Evolutionary conservation across 2,329 filamentous ascomycete genomes (phyloP).

Genomic region (Byssothecium circinans): DNA sequence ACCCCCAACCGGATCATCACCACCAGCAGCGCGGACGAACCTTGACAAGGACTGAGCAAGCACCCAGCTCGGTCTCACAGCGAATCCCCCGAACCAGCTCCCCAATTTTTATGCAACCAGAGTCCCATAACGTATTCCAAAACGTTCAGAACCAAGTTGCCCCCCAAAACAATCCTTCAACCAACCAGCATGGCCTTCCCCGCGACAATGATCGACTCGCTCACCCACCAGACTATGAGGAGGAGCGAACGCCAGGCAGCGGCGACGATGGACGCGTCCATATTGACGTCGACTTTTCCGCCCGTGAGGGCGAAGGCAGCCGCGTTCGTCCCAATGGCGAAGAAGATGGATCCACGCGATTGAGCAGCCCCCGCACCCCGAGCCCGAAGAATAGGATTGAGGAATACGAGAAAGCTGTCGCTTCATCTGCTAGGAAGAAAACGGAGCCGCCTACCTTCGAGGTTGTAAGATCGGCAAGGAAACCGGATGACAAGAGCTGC

Average conservation of each 20-base stretch:
- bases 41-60: slow-evolving; percentile 38
- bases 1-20: not conserved
- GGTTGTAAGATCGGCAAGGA: slow-evolving; percentile 52
- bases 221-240: slow-evolving; percentile 27
- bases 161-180: slow-evolving; percentile 35
- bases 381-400: slow-evolving; percentile 55
- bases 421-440: slow-evolving; percentile 43
- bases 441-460: slow-evolving; percentile 53
- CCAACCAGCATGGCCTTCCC: slow-evolving; percentile 63
- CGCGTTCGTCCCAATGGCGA: no score
- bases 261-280: slow-evolving; percentile 18
- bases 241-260: slow-evolving; percentile 30
- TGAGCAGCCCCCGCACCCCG: slow-evolving; percentile 40
- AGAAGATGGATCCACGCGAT: slow-evolving; percentile 24
- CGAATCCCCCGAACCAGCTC: slow-evolving; percentile 31
- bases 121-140: slow-evolving; percentile 55
- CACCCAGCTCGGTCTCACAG: slow-evolving; percentile 58
- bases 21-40: not conserved
- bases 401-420: slow-evolving; percentile 57
- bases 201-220: slow-evolving; percentile 48
- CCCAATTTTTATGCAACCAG: slow-evolving; percentile 67
- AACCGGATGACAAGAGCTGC: slow-evolving; percentile 48
- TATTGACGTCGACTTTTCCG: slow-evolving; percentile 6
- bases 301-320: slow-evolving; percentile 20
- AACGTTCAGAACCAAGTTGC: slow-evolving; percentile 46